phyloP scores from a whole-genome alignment of 805 yeast species.

The Torulaspora delbrueckii region DNA sequence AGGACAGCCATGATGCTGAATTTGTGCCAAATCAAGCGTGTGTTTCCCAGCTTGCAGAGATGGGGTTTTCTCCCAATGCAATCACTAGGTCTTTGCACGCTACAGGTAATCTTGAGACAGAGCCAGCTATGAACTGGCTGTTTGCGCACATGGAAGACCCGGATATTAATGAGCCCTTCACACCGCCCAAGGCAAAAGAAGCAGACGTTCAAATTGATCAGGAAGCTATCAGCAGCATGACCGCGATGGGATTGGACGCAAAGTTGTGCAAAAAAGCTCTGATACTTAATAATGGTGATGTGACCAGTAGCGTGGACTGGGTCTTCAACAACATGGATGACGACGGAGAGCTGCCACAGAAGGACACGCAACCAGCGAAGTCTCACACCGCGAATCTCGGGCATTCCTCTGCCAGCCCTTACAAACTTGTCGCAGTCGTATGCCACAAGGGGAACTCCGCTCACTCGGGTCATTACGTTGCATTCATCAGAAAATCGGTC shows the following conservation, averaged over 20 bases:
- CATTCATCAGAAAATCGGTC: conserved; percentile 49
- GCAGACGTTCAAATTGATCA: conserved; percentile 18
- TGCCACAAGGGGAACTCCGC: conserved; percentile 89
- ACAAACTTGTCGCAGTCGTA: conserved; percentile 54
- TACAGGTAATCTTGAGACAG: conserved; percentile 62
- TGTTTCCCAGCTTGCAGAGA: conserved; percentile 52
- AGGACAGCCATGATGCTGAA: conserved; percentile 13
- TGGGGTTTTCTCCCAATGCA: conserved; percentile 83
- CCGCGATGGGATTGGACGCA: conserved; percentile 69
- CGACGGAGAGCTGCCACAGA: conserved; percentile 48
- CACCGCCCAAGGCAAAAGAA: conserved; percentile 23
- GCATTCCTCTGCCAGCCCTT: conserved; percentile 11
- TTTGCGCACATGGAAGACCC: conserved; percentile 84
- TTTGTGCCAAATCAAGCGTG: conserved; percentile 56
- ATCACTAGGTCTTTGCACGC: conserved; percentile 61
- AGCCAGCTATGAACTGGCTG: conserved; percentile 85
- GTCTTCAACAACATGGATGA: conserved; percentile 77
- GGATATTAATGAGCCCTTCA: conserved; percentile 63
- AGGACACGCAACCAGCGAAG: conserved; percentile 15
- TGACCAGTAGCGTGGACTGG: conserved; percentile 87
- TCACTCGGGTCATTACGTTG: conserved; percentile 91
- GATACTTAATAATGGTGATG: conserved; percentile 49
- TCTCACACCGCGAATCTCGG: conserved; percentile 11
- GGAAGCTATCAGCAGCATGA: conserved; percentile 27
- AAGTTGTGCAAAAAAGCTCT: conserved; percentile 72